Conservation (phyloP, 2,329 filamentous ascomycete genomes). For the Mariannaea sp. region DNA sequence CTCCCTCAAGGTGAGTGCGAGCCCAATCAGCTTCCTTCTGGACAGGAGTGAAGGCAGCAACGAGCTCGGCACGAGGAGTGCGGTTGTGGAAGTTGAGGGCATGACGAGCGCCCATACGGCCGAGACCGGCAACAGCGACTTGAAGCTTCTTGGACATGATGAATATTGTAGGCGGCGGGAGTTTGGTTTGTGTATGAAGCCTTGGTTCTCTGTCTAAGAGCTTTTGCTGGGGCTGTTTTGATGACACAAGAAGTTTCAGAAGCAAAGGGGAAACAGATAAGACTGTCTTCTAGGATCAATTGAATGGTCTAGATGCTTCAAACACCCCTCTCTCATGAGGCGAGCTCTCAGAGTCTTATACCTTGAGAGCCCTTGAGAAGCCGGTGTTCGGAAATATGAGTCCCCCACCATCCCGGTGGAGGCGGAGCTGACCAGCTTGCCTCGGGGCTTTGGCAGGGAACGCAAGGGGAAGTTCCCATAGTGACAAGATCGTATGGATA, state of each 20-base stretch:
- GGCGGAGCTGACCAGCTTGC: not conserved
- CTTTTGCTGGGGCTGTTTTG: no score
- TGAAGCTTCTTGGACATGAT: slow-evolving; percentile 35
- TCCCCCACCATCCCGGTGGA: not conserved
- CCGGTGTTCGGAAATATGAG: slow-evolving; percentile 15
- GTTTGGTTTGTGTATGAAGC: not conserved
- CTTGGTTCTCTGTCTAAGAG: slow-evolving; percentile 2
- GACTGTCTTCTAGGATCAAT: slow-evolving; percentile 12
- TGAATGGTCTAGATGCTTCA: slow-evolving; percentile 4
- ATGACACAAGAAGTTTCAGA: slow-evolving; percentile 4
- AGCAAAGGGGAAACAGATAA: slow-evolving; percentile 2
- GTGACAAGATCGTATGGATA: slow-evolving; percentile 10
- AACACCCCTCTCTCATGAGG: not conserved
- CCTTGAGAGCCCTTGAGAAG: slow-evolving; percentile 5
- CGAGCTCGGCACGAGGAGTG: slow-evolving; percentile 33
- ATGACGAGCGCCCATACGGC: slow-evolving; percentile 37
- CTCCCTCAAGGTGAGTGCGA: slow-evolving; percentile 29
- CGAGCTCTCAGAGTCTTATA: slow-evolving; percentile 21
- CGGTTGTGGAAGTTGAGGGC: slow-evolving; percentile 36
- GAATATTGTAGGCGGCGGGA: not conserved
- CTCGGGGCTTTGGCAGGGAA: slow-evolving; percentile 1
- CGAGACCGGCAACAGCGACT: slow-evolving; percentile 34
- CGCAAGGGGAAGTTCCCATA: slow-evolving; percentile 3
- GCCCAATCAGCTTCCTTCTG: slow-evolving; percentile 36
- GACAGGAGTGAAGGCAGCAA: slow-evolving; percentile 35